phyloP scores from a whole-genome alignment of 345 rosid genomes.

The Eutrema japonicum region DNA sequence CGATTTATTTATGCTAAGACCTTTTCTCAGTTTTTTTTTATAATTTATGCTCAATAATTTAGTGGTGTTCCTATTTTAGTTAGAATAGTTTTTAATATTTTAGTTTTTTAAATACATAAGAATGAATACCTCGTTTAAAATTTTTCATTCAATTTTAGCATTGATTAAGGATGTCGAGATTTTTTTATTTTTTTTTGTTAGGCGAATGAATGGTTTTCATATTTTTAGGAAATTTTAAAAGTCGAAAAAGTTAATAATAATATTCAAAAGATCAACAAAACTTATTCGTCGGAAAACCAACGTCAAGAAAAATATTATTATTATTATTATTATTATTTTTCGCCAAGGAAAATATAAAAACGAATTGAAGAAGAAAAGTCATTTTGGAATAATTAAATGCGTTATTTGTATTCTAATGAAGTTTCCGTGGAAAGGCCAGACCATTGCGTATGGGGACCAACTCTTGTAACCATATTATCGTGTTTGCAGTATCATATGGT shows the following conservation, averaged over 20 bases:
- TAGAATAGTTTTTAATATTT: no score
- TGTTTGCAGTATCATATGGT: conserved; percentile 22
- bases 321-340: no score
- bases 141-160: no score
- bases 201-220: no score
- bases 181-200: no score
- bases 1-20: neutral
- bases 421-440: conserved; percentile 14
- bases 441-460: conserved; percentile 32
- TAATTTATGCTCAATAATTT: neutral
- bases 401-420: conserved; percentile 33
- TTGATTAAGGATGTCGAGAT: no score
- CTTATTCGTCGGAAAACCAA: conserved; percentile 7
- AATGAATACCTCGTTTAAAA: no score
- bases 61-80: neutral
- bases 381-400: conserved; percentile 29
- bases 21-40: no score
- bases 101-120: no score
- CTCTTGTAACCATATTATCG: neutral
- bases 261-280: neutral
- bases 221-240: neutral
- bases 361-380: conserved; percentile 23
- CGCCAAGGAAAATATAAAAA: conserved; percentile 12
- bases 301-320: conserved; percentile 9
- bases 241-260: neutral